A percentile compares a stretch with the other conserved stretches of the same genome.
These are phyloP conservation scores for Syncephalastrum racemosum DNA, from an alignment of 371 early-diverging fungal genomes.

Conservation along the genomic window DNA sequence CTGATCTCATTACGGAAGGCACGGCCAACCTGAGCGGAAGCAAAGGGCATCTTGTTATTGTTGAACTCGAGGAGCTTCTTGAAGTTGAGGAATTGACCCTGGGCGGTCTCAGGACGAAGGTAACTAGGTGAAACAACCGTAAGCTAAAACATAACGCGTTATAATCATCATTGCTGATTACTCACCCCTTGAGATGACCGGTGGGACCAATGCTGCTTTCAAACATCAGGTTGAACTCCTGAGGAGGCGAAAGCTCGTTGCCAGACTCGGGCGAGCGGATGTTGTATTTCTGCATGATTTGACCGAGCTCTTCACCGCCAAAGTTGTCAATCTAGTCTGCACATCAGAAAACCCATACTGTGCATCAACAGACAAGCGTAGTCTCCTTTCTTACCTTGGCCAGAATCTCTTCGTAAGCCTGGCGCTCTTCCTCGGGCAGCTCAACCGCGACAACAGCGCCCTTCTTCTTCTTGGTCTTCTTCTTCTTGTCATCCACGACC, in stretches of 20 bases:
- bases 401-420: constrained; percentile 80
- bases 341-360: no score
- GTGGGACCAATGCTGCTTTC: constrained; percentile 98
- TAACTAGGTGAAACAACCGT: constrained; percentile 50
- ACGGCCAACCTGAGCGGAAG: constrained; percentile 98
- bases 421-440: constrained; percentile 65
- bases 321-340: constrained; percentile 86
- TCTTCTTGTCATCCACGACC: constrained; percentile 53
- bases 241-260: constrained; percentile 89
- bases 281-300: constrained; percentile 83
- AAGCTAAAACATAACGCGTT: no score
- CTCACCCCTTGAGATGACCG: constrained; percentile 87
- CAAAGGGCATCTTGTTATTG: constrained; percentile 99
- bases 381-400: constrained; percentile 64
- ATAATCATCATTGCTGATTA: neutral
- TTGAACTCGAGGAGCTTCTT: constrained; percentile 97
- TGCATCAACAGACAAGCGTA: neutral
- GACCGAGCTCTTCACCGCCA: constrained; percentile 83
- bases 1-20: constrained; percentile 99
- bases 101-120: constrained; percentile 99
- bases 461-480: constrained; percentile 74
- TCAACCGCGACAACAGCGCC: constrained; percentile 67
- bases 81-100: constrained; percentile 99
- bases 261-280: constrained; percentile 93
- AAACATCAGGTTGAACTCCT: constrained; percentile 99